These are phyloP conservation scores for Phialophora verrucosa DNA, from an alignment of 2,329 filamentous ascomycete species.

Conservation along the genomic window DNA sequence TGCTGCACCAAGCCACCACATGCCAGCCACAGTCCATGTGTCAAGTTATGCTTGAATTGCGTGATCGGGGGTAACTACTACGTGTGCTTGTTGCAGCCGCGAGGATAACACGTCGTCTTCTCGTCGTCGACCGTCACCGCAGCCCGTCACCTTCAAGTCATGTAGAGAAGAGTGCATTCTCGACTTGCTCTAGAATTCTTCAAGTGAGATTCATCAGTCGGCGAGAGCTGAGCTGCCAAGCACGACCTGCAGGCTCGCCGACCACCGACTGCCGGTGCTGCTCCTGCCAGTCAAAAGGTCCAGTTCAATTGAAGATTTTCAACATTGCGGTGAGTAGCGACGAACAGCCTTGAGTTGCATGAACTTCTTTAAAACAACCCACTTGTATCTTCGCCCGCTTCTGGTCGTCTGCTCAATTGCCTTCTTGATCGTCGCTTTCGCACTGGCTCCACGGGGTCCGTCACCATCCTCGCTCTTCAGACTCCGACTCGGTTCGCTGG, in stretches of 20 bases:
- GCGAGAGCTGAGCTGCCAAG: slow-evolving; percentile 1
- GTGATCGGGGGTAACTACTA: slow-evolving; percentile 10
- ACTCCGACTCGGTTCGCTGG: slow-evolving; percentile 23
- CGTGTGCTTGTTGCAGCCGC: not conserved
- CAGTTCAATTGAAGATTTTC: slow-evolving; percentile 1
- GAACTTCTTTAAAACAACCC: slow-evolving; percentile 3
- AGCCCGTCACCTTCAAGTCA: not conserved
- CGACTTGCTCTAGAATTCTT: not conserved
- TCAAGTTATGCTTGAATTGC: slow-evolving; percentile 20
- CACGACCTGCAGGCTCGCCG: not conserved
- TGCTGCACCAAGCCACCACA: not conserved
- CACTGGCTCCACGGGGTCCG: slow-evolving; percentile 30
- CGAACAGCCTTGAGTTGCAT: slow-evolving; percentile 14
- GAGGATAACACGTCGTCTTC: not conserved
- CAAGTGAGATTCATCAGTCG: not conserved
- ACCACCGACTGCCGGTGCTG: slow-evolving; percentile 2
- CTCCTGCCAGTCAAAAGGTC: not conserved
- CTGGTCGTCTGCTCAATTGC: slow-evolving; percentile 25
- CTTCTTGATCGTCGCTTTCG: slow-evolving; percentile 32
- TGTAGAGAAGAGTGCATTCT: not conserved
- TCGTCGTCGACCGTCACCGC: not conserved
- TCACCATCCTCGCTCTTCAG: slow-evolving; percentile 23
- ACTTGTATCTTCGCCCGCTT: slow-evolving; percentile 7
- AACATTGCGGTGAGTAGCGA: slow-evolving; percentile 7
- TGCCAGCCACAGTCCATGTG: not conserved